Evolutionary conservation across 164 flowering plant genomes (phyloP).

Genomic region (Chimonanthus praecox): DNA sequence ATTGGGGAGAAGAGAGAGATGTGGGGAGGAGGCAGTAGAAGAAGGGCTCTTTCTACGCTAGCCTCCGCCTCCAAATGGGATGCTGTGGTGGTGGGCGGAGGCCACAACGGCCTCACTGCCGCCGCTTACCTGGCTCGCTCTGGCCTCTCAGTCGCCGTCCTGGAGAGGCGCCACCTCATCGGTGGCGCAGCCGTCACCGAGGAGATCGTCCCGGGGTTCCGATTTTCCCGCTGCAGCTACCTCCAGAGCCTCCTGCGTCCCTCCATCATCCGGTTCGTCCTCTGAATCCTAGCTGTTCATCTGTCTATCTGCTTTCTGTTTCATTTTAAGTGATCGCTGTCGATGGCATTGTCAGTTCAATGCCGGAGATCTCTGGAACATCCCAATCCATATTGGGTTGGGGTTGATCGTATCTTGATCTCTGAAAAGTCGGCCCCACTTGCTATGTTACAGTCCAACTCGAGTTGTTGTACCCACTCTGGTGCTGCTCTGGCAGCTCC

Average conservation of each 20-base stretch:
- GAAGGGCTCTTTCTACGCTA: not conserved
- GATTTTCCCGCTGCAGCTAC: conserved; percentile 94
- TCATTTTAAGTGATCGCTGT: no score
- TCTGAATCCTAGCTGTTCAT: not conserved
- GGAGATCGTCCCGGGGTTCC: conserved; percentile 87
- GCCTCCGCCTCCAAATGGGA: conserved; percentile 61
- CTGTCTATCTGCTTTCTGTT: no score
- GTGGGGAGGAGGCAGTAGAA: conserved; percentile 1
- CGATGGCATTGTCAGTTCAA: no score
- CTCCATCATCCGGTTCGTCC: conserved; percentile 50
- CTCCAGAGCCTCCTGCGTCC: conserved; percentile 98
- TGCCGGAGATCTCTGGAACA: no score
- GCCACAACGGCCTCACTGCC: conserved; percentile 94
- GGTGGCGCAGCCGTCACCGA: conserved; percentile 98
- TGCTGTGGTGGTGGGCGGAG: conserved; percentile 81
- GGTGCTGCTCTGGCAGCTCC: no score
- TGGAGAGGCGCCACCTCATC: conserved; percentile 85
- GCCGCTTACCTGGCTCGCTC: conserved; percentile 91
- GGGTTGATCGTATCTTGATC: no score
- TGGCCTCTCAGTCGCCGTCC: conserved; percentile 89
- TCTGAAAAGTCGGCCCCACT: no score
- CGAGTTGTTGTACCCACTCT: no score
- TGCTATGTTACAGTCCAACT: no score
- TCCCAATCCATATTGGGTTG: no score
- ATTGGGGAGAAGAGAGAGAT: not conserved